phyloP scores from a whole-genome alignment of 176 grass and related monocot genomes.

The Secale cereale region DNA sequence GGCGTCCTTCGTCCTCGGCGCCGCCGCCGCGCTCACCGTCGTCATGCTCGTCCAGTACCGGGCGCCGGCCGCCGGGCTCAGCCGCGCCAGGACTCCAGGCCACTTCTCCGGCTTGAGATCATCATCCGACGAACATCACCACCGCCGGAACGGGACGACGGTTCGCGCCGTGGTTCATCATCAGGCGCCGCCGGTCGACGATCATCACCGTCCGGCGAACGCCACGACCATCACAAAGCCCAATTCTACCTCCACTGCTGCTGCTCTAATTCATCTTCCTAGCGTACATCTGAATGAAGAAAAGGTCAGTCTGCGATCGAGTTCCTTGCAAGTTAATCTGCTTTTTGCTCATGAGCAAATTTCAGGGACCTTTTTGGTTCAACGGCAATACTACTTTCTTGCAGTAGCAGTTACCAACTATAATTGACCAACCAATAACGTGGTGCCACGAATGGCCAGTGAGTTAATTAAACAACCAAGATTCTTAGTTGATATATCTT shows the following conservation, averaged over 20 bases:
- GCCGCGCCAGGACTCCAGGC: background rate
- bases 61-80: constrained; percentile 13
- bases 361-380: background rate
- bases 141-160: background rate
- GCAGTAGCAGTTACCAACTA: background rate
- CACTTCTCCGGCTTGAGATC: background rate
- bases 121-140: background rate
- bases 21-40: constrained; percentile 25
- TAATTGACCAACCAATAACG: background rate
- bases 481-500: background rate
- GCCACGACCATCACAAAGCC: background rate
- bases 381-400: background rate
- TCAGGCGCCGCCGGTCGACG: background rate
- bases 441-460: background rate
- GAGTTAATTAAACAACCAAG: background rate
- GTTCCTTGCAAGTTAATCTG: background rate
- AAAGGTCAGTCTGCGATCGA: background rate
- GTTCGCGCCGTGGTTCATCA: too few species aligned
- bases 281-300: background rate
- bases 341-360: background rate
- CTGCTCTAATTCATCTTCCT: background rate
- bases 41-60: constrained; percentile 36
- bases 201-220: background rate
- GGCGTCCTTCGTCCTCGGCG: constrained; percentile 37
- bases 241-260: background rate